phyloP scores from a whole-genome alignment of 805 yeast species.

The Ogataea ramenticola region DNA sequence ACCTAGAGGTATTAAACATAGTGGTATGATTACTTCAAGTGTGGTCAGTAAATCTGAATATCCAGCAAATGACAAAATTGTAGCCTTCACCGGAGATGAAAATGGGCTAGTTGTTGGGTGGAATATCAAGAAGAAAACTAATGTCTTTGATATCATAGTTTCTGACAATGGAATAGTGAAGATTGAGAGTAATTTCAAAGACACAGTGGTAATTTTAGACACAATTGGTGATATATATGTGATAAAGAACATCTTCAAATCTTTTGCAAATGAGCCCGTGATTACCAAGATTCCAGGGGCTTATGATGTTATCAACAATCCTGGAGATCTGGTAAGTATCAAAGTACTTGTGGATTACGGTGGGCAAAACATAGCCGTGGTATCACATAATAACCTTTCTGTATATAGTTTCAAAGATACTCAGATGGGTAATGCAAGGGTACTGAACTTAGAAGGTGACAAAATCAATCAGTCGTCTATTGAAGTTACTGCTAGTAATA shows the following conservation, averaged over 20 bases:
- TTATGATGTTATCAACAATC: not conserved
- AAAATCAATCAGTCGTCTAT: slow-evolving; percentile 15
- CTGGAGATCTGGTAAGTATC: slow-evolving; percentile 2
- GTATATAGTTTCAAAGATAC: slow-evolving; percentile 13
- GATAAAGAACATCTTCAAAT: slow-evolving; percentile 12
- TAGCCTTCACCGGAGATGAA: slow-evolving; percentile 25
- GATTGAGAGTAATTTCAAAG: slow-evolving; percentile 23
- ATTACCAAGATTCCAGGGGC: slow-evolving; percentile 1
- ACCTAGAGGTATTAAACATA: slow-evolving; percentile 6
- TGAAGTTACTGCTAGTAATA: slow-evolving; percentile 12
- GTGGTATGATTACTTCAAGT: slow-evolving; percentile 17
- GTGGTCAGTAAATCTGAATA: slow-evolving; percentile 12
- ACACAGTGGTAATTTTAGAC: slow-evolving; percentile 16
- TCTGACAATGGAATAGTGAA: slow-evolving; percentile 12
- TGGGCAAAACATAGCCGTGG: slow-evolving; percentile 15
- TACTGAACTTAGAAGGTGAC: not conserved
- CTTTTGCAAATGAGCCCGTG: slow-evolving; percentile 5
- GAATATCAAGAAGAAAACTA: slow-evolving; percentile 21
- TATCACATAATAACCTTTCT: slow-evolving; percentile 12
- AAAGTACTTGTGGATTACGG: slow-evolving; percentile 26
- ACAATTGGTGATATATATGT: slow-evolving; percentile 17
- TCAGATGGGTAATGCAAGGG: slow-evolving; percentile 2
- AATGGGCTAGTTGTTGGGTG: slow-evolving; percentile 23
- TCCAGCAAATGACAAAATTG: slow-evolving; percentile 20
- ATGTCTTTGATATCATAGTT: slow-evolving; percentile 7